phyloP scores from a whole-genome alignment of 2,329 filamentous ascomycete species.

The Cladorrhinum sp. region DNA sequence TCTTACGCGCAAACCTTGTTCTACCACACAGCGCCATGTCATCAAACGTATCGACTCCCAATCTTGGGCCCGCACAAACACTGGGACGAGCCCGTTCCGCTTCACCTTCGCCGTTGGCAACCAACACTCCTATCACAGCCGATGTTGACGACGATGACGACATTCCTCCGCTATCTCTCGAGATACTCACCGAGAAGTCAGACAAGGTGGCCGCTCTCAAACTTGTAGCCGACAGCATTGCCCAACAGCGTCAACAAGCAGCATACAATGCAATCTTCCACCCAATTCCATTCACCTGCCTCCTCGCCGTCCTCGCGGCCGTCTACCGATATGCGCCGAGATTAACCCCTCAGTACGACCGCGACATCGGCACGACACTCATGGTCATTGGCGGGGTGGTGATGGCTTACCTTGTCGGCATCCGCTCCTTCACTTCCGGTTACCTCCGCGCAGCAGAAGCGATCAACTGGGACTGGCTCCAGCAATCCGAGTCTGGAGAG shows the following conservation, averaged over 20 bases:
- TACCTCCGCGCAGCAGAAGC: slow-evolving; percentile 64
- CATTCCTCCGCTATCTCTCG: slow-evolving; percentile 63
- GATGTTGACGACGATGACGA: slow-evolving; percentile 40
- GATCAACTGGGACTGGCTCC: slow-evolving; percentile 61
- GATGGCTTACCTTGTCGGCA: slow-evolving; percentile 60
- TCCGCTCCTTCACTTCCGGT: slow-evolving; percentile 57
- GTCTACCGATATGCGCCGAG: slow-evolving; percentile 46
- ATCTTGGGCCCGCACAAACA: slow-evolving; percentile 53
- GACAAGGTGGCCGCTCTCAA: slow-evolving; percentile 67
- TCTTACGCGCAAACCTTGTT: slow-evolving; percentile 75
- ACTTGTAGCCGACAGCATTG: slow-evolving; percentile 76
- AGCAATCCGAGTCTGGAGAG: slow-evolving; percentile 37
- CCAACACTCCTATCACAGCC: slow-evolving; percentile 18
- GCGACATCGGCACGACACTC: slow-evolving; percentile 53
- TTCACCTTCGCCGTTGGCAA: slow-evolving; percentile 14
- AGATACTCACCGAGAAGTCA: slow-evolving; percentile 48
- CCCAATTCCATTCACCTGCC: slow-evolving; percentile 49
- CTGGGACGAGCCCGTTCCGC: slow-evolving; percentile 24
- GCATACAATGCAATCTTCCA: slow-evolving; percentile 62
- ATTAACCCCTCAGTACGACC: slow-evolving; percentile 23
- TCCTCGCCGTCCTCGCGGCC: slow-evolving; percentile 43
- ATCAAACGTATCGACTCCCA: slow-evolving; percentile 63
- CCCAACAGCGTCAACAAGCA: slow-evolving; percentile 73
- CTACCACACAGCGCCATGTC: slow-evolving; percentile 60
- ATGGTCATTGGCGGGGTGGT: slow-evolving; percentile 59